These are phyloP conservation scores for Hylodesmum podocarpum DNA, from an alignment of 306 rosid genomes.

Conservation along the genomic window DNA sequence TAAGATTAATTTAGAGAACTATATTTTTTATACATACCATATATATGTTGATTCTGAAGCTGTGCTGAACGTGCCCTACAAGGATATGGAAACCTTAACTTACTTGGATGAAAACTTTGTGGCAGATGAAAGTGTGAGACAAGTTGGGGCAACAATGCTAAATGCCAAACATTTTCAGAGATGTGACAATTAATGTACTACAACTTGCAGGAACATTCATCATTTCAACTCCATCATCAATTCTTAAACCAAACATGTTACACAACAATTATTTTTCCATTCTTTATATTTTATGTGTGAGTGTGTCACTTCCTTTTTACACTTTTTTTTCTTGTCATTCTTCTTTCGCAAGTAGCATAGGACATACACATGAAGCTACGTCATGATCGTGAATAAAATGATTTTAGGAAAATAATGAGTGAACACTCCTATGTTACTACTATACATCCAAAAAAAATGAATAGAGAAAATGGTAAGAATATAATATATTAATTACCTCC, in stretches of 20 bases:
- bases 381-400: too few species aligned
- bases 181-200: slow-evolving; percentile 1
- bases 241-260: too few species aligned
- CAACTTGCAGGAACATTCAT: not conserved
- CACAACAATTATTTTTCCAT: not conserved
- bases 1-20: not conserved
- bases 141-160: not conserved
- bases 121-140: not conserved
- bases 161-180: not conserved
- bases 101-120: not conserved
- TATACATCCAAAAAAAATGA: too few species aligned
- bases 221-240: not conserved
- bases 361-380: not conserved
- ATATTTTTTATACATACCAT: not conserved
- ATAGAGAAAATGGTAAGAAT: too few species aligned
- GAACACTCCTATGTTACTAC: too few species aligned
- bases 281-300: not conserved
- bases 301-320: not conserved
- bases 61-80: not conserved
- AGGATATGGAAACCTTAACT: not conserved
- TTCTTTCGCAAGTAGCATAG: not conserved
- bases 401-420: too few species aligned
- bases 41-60: not conserved
- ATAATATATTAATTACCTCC: too few species aligned
- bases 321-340: not conserved